Conservation (phyloP, 1,284 basidiomycete genomes). For the Peniophora sp. region DNA sequence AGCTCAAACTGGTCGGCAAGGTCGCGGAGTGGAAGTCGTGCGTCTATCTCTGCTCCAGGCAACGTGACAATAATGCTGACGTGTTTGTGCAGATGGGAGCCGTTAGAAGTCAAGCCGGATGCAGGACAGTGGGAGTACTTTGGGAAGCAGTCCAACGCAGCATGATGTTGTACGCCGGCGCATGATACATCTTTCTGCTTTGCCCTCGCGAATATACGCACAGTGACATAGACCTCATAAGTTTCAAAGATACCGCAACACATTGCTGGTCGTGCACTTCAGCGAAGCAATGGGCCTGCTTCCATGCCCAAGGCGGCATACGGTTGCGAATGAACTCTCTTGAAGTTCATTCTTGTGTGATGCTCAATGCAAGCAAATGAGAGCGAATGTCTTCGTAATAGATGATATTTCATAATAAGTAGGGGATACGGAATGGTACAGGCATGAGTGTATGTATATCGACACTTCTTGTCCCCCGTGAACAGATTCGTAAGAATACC, state of each 20-base stretch:
- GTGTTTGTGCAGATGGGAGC: conserved; percentile 67
- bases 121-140: conserved; percentile 86
- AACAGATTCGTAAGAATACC: neutral
- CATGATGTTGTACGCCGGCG: conserved; percentile 13
- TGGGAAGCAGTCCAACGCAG: conserved; percentile 41
- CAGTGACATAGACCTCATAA: too few species aligned
- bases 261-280: too few species aligned
- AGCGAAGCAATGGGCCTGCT: too few species aligned
- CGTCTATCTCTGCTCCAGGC: conserved; percentile 30
- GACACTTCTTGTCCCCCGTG: conserved; percentile 1
- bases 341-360: too few species aligned
- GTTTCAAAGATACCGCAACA: too few species aligned
- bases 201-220: neutral
- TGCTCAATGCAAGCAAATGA: too few species aligned
- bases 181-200: too few species aligned
- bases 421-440: neutral
- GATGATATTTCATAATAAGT: too few species aligned
- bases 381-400: neutral
- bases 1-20: conserved; percentile 71
- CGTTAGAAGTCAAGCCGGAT: conserved; percentile 74
- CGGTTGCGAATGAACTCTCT: too few species aligned
- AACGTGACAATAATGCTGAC: neutral
- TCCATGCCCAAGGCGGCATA: too few species aligned
- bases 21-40: conserved; percentile 97
- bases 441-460: conserved; percentile 5